phyloP scores from a whole-genome alignment of 352 stramenopile species.

The Achlya hypogyna region DNA sequence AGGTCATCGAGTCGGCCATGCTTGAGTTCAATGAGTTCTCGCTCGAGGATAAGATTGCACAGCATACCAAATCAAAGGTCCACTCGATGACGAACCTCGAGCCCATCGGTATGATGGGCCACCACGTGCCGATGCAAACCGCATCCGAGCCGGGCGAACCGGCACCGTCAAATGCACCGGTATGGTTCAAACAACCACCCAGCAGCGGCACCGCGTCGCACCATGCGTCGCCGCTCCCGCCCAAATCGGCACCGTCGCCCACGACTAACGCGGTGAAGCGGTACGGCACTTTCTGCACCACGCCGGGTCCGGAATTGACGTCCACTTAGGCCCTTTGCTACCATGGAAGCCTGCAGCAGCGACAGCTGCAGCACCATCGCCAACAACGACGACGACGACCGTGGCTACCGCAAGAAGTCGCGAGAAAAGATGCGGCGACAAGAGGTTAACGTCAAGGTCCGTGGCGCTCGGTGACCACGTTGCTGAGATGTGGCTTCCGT shows the following conservation, averaged over 20 bases:
- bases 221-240: conserved; percentile 16
- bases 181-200: conserved; percentile 2
- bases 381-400: conserved; percentile 35
- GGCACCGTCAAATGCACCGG: not conserved
- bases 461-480: not conserved
- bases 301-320: not conserved
- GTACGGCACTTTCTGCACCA: conserved; percentile 18
- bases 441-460: conserved; percentile 71
- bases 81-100: conserved; percentile 2
- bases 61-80: conserved; percentile 1
- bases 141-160: not conserved
- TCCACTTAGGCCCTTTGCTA: conserved; percentile 25
- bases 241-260: not conserved
- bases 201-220: conserved; percentile 26
- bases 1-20: conserved; percentile 16
- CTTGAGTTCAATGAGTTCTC: conserved; percentile 18
- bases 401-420: conserved; percentile 63
- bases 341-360: conserved; percentile 35
- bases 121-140: not conserved
- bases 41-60: conserved; percentile 15
- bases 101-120: not conserved
- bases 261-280: conserved; percentile 28
- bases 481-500: not conserved
- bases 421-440: conserved; percentile 68
- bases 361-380: conserved; percentile 45